Evolutionary conservation across 1,284 basidiomycete genomes (phyloP), one percentile per base, ranked within the genome.

Genomic region (Anthracocystis walkeri): DNA sequence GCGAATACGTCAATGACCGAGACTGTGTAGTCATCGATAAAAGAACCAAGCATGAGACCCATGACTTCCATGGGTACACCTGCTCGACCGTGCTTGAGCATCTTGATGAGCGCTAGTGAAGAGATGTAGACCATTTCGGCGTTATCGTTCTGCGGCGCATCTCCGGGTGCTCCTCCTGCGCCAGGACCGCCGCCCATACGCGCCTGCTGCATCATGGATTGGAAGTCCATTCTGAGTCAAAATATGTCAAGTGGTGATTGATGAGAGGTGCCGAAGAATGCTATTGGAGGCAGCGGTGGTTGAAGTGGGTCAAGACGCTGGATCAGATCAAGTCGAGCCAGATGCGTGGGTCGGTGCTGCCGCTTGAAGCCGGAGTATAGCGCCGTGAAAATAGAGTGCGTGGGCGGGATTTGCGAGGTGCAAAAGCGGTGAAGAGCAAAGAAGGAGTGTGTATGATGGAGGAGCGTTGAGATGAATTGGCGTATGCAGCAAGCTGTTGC

Each of bases 11-110:
- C 97, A 84, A 98, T 93, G 59, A 97, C 95, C 85, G 96, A 87
- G 51, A 88, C 85, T 21, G 82, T 80, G 87, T 97, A 99, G 85
- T 99, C 97, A 87, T 99, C 97, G 51, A 99, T 93, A 79, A 99
- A 99, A 85, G 98, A 95, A 27, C 97, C 97, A 29, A 99, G 89
- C 93, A 99, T 96, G 64, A 99, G 90, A 78, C 97, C 97, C 97
- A 99, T 99, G 81, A 99, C 97, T 87, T 99, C 97, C 93, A 99
- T 97, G 12, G 97, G 97, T 40, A 99, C 97, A 79, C 97, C 97
- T 31, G 97, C 96, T 59, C 97, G 91, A 20, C 97, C 97, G 85
- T 99, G 97, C 87, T 99, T 99, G 78, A 99, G 89, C 97, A 99
- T 99, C 94, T 83, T 83, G 72, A 85, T 79, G 52, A 85, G 74